Conservation (phyloP, 1,284 basidiomycete genomes). For the Wallemia mellicola region DNA sequence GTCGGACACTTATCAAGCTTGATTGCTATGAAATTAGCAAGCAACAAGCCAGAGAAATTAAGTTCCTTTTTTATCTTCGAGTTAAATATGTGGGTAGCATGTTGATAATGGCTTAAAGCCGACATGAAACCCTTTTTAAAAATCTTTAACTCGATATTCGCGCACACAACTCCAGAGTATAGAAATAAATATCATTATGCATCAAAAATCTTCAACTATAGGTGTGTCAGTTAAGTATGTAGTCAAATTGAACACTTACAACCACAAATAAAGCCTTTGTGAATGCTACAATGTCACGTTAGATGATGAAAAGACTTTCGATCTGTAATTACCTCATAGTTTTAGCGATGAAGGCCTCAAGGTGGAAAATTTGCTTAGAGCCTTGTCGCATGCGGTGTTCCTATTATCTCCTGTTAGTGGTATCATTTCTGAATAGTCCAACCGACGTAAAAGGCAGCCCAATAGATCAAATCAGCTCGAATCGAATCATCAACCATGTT, state of each 20-base stretch:
- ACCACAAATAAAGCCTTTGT: neutral
- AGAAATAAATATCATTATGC: neutral
- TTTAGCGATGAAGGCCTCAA: conserved; percentile 74
- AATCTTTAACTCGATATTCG: neutral
- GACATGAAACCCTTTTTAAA: neutral
- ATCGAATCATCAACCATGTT: conserved; percentile 60
- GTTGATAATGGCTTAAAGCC: neutral
- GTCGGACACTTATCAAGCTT: conserved; percentile 1
- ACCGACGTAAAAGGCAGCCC: conserved; percentile 80
- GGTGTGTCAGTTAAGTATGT: neutral
- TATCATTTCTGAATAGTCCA: neutral
- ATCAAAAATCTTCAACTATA: neutral
- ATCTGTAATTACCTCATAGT: conserved; percentile 26
- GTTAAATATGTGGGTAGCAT: neutral
- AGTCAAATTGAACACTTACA: neutral
- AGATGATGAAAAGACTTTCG: neutral
- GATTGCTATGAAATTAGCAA: neutral
- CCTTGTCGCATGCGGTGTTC: conserved; percentile 69
- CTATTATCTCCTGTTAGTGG: conserved; percentile 17
- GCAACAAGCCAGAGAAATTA: neutral
- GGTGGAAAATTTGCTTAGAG: conserved; percentile 78
- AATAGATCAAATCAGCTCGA: conserved; percentile 73
- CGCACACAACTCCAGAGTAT: neutral
- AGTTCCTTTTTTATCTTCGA: neutral
- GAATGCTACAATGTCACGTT: neutral